Percentiles rank a stretch among this genome's conserved stretches.
phyloP scores from a whole-genome alignment of 352 stramenopile species.

The Globisporangium alternatum region DNA sequence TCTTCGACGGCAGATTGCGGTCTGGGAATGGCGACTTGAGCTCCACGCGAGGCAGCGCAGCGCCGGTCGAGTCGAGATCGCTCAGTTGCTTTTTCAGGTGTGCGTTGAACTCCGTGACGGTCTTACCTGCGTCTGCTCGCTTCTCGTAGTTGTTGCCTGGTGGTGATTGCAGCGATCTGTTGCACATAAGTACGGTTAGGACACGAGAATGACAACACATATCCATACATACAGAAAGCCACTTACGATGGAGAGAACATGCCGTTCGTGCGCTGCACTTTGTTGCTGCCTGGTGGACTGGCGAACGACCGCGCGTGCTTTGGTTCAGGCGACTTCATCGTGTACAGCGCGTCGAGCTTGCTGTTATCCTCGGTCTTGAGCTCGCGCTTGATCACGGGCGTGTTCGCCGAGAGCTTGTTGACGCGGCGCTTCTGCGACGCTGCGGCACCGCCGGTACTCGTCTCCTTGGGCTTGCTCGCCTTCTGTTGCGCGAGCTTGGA shows the following conservation, averaged over 20 bases:
- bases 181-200: not conserved
- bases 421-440: slow-evolving; percentile 46
- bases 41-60: slow-evolving; percentile 11
- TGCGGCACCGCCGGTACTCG: not conserved
- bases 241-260: slow-evolving; percentile 73
- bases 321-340: slow-evolving; percentile 66
- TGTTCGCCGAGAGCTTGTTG: slow-evolving; percentile 35
- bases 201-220: not conserved
- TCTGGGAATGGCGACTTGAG: slow-evolving; percentile 48
- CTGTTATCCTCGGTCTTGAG: slow-evolving; percentile 41
- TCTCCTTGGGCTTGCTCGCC: slow-evolving; percentile 37
- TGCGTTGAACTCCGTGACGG: slow-evolving; percentile 73
- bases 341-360: slow-evolving; percentile 64
- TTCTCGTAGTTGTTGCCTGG: slow-evolving; percentile 72
- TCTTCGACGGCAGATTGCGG: slow-evolving; percentile 54
- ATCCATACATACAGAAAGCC: not conserved
- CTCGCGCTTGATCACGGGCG: slow-evolving; percentile 72
- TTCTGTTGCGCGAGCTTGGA: slow-evolving; percentile 66
- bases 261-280: slow-evolving; percentile 58
- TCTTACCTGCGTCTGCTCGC: slow-evolving; percentile 73
- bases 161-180: slow-evolving; percentile 65
- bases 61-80: slow-evolving; percentile 11
- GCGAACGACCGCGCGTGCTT: slow-evolving; percentile 67
- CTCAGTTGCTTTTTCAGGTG: slow-evolving; percentile 60
- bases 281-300: slow-evolving; percentile 52